Conservation (phyloP, 805 yeast genomes). For the Candida namnaoensis region DNA sequence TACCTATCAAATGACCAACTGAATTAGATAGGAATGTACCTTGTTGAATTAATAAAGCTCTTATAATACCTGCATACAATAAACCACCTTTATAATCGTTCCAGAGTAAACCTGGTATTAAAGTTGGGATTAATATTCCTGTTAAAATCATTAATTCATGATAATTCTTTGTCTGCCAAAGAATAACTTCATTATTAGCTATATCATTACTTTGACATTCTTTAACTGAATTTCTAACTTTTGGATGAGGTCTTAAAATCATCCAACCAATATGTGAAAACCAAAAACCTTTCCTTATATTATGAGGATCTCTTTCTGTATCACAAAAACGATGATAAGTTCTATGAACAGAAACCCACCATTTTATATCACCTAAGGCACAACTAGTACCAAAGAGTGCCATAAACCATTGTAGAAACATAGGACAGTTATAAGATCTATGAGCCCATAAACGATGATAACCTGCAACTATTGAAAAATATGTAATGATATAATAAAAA, state of each 20-base stretch:
- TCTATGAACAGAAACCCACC: constrained; percentile 81
- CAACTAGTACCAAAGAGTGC: constrained; percentile 62
- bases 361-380: constrained; percentile 66
- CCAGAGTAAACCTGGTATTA: constrained; percentile 60
- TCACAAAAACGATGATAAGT: constrained; percentile 89
- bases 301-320: constrained; percentile 84
- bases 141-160: constrained; percentile 33
- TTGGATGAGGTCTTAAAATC: constrained; percentile 56
- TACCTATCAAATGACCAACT: constrained; percentile 70
- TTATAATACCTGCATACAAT: constrained; percentile 68
- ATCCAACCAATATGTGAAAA: constrained; percentile 91
- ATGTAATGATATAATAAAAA: constrained; percentile 47
- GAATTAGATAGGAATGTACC: constrained; percentile 73
- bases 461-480: constrained; percentile 73
- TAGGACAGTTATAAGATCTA: constrained; percentile 39
- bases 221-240: constrained; percentile 30
- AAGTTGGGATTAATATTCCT: constrained; percentile 55
- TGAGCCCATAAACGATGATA: constrained; percentile 77
- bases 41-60: constrained; percentile 71
- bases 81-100: constrained; percentile 72
- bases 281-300: constrained; percentile 68
- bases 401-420: constrained; percentile 36
- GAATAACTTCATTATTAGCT: constrained; percentile 44
- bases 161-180: constrained; percentile 71
- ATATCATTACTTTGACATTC: constrained; percentile 52